Evolutionary conservation across 352 stramenopile species (phyloP), one percentile per base, ranked within the genome.

Genomic region (Globisporangium cystogenes): DNA sequence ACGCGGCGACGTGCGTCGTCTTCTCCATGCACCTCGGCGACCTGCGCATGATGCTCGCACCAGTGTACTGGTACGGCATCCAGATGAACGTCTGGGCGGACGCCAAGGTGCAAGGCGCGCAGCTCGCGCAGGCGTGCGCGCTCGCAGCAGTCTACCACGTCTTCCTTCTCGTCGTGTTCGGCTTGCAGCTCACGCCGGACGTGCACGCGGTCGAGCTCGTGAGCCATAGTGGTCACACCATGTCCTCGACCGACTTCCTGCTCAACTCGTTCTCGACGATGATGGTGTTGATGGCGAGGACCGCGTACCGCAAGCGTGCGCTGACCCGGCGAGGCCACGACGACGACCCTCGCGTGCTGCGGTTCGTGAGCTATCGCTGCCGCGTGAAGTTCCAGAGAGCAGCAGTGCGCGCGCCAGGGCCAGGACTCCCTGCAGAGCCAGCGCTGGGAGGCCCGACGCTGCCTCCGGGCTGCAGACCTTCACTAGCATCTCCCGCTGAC

Each of bases 261-360:
- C 35, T 66, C 18, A 68, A 71, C 46, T 48, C 59, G 31, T 67
- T 61, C 53, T 51, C 53, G 7, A 74, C 62, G 4, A 55, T 60
- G 37, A 20, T 71, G 7, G 43, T 71, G 7, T 48, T 70, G 4
- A 48, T 71, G 24, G 27, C 68, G 6, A 52, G 66, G 15, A 71
- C 64, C 7, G 44, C 57, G 6, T 71, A 59, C 42, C 57, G 64
- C 3, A 57, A 65, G 21, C 57, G 59, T 5, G 26, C 26, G 26
- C 26, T 29, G 26, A 29, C 5, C 3, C 2, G 5, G 5, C 26
- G 26, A 29, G 5, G 26, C 26, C 26, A 5, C 26, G 26, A 29
- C 26, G 26, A 29, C 26, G 26, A 29, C 26, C 26, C 26, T 6
- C 26, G 5, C 26, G 26, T 29, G 26, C 26, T 29, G 26, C 26